Evolutionary conservation across 2,329 filamentous ascomycete genomes (phyloP).

Genomic region (Cladosporium phlei): DNA sequence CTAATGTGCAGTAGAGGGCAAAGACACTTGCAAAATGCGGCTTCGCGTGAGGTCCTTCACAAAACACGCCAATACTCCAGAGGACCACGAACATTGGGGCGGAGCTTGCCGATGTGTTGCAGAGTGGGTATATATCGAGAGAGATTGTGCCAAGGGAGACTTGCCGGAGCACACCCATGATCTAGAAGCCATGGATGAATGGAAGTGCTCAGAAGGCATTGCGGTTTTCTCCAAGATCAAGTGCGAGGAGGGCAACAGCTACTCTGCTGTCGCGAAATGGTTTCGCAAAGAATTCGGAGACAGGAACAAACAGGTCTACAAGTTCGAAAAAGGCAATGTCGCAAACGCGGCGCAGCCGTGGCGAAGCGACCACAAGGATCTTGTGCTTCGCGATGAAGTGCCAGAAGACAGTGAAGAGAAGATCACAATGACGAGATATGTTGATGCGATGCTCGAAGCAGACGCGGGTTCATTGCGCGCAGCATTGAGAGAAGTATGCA

Average conservation of each 20-base stretch:
- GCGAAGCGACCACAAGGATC: conserved; percentile 19
- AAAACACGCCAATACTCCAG: conserved; percentile 18
- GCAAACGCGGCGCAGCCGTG: conserved; percentile 20
- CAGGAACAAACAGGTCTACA: conserved; percentile 16
- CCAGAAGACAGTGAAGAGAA: conserved; percentile 18
- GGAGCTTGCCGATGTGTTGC: conserved; percentile 22
- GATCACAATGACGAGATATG: conserved; percentile 14
- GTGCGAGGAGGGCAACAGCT: conserved; percentile 22
- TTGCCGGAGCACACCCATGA: conserved; percentile 19
- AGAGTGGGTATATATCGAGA: conserved; percentile 21
- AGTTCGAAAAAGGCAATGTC: conserved; percentile 19
- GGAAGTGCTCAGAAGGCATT: conserved; percentile 21
- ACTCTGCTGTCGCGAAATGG: conserved; percentile 19
- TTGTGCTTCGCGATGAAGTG: conserved; percentile 17
- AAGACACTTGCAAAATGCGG: conserved; percentile 17
- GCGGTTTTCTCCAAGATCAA: conserved; percentile 21
- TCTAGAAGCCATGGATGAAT: conserved; percentile 20
- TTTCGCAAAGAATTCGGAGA: conserved; percentile 18
- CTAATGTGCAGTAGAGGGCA: neutral
- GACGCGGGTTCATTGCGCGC: conserved; percentile 14
- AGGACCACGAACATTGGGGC: conserved; percentile 15
- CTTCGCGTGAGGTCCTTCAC: conserved; percentile 20
- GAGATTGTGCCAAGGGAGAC: conserved; percentile 9
- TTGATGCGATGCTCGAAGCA: conserved; percentile 19
- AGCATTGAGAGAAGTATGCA: conserved; percentile 21